Evolutionary conservation across 768 basidiomycete genomes (phyloP).

Genomic region (Russula olivacea): DNA sequence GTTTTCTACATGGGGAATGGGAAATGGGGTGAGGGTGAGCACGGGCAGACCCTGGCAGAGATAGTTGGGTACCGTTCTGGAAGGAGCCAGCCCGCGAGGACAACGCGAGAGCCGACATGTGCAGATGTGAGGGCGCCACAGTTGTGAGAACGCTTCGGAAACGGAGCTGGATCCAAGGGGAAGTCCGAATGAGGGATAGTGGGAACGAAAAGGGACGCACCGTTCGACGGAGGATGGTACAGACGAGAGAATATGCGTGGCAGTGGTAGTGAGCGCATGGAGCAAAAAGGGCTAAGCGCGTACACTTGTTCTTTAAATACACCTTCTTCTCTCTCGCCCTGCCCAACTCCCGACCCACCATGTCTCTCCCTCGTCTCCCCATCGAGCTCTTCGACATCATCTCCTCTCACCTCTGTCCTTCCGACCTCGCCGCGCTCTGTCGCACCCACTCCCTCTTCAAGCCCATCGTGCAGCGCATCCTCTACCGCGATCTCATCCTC

Average conservation of each 20-base stretch:
- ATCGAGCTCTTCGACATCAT: slow-evolving; percentile 57
- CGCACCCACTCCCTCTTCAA: slow-evolving; percentile 38
- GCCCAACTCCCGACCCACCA: slow-evolving; percentile 25
- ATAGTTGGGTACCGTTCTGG: slow-evolving; percentile 86
- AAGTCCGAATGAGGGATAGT: slow-evolving; percentile 12
- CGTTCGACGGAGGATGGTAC: not conserved
- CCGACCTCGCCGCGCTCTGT: slow-evolving; percentile 48
- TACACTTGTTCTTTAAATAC: not conserved
- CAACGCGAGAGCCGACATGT: slow-evolving; percentile 38
- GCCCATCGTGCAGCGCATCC: slow-evolving; percentile 49
- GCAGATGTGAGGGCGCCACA: slow-evolving; percentile 26
- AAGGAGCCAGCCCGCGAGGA: slow-evolving; percentile 78
- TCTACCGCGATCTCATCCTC: slow-evolving; percentile 55
- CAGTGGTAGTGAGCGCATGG: not conserved
- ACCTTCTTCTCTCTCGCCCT: not conserved
- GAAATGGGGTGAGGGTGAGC: slow-evolving; percentile 27
- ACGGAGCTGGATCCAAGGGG: slow-evolving; percentile 25
- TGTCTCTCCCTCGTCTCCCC: slow-evolving; percentile 49
- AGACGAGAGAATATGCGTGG: not conserved
- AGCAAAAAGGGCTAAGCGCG: not conserved
- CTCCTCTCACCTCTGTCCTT: slow-evolving; percentile 28
- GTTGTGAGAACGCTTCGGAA: slow-evolving; percentile 28
- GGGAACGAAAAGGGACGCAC: not conserved
- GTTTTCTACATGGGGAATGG: slow-evolving; percentile 46
- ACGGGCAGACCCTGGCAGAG: too few species aligned